These are phyloP conservation scores for Porcisia hertigi DNA, from an alignment of 208 protist genomes.

Conservation along the genomic window DNA sequence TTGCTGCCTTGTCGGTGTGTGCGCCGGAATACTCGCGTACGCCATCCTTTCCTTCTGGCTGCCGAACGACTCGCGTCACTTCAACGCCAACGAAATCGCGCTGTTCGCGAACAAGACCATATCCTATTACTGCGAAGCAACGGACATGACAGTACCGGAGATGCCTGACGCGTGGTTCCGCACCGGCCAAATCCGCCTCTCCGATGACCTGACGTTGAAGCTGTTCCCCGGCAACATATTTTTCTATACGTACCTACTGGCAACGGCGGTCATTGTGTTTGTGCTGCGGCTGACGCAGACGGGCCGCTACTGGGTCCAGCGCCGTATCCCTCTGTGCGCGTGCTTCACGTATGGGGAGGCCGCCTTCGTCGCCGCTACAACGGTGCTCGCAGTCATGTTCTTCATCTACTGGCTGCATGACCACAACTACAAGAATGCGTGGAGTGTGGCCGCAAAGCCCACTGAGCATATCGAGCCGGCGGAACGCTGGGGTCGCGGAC, in stretches of 20 bases:
- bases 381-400: conserved; percentile 41
- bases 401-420: conserved; percentile 65
- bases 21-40: conserved; percentile 27
- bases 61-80: conserved; percentile 47
- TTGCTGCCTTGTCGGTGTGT: conserved; percentile 17
- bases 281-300: conserved; percentile 31
- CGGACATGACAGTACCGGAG: conserved; percentile 48
- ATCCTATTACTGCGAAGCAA: no score
- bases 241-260: conserved; percentile 55
- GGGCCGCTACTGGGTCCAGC: conserved; percentile 28
- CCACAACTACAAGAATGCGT: conserved; percentile 58
- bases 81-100: background rate
- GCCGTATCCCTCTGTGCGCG: conserved; percentile 29
- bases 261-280: conserved; percentile 28
- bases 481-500: conserved; percentile 45
- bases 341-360: conserved; percentile 35
- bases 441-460: background rate
- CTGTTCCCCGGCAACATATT: conserved; percentile 68
- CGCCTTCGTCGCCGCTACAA: conserved; percentile 30
- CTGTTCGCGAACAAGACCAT: conserved; percentile 32
- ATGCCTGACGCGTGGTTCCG: conserved; percentile 46
- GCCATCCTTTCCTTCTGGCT: conserved; percentile 50
- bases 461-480: conserved; percentile 15
- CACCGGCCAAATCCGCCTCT: conserved; percentile 38
- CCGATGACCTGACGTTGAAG: conserved; percentile 43